A percentile compares a stretch with the other conserved stretches of the same genome.
These are phyloP conservation scores for Agaricus sinodeliciosus DNA, from an alignment of 768 basidiomycete genomes.

Conservation along the genomic window DNA sequence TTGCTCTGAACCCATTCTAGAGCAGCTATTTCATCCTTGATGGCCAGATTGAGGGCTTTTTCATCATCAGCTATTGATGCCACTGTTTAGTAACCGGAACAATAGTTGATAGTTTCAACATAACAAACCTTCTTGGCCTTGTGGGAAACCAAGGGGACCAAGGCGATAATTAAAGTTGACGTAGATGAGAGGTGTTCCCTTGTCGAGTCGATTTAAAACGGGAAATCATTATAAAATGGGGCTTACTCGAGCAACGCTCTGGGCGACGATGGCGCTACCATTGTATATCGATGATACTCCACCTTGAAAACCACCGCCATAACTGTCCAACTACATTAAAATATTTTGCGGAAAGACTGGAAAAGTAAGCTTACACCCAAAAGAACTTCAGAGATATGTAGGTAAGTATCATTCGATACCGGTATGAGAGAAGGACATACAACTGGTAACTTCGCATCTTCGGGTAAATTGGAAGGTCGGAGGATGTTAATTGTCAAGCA, in stretches of 20 bases:
- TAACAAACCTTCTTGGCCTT: conserved; percentile 27
- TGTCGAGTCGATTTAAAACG: conserved; percentile 1
- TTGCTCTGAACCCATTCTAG: conserved; percentile 54
- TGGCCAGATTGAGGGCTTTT: conserved; percentile 37
- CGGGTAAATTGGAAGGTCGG: conserved; percentile 32
- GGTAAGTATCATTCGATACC: neutral
- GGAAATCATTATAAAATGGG: neutral
- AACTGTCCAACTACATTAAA: conserved; percentile 15
- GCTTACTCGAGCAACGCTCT: conserved; percentile 28
- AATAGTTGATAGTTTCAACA: neutral
- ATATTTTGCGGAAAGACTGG: neutral
- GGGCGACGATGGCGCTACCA: conserved; percentile 28
- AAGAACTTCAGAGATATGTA: conserved; percentile 21
- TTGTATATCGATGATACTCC: conserved; percentile 25
- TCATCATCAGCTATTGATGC: conserved; percentile 23
- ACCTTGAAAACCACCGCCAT: conserved; percentile 26
- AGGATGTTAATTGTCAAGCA: conserved; percentile 56
- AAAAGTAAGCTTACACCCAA: conserved; percentile 27
- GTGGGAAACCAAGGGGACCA: conserved; percentile 39
- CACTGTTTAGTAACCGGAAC: neutral
- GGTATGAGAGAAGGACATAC: conserved; percentile 18
- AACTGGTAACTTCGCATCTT: conserved; percentile 29
- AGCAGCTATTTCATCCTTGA: conserved; percentile 39
- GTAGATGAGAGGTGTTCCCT: conserved; percentile 37
- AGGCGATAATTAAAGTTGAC: conserved; percentile 37